Conservation (phyloP, 371 early-diverging fungal species). For the Apophysomyces trapeziformis region DNA sequence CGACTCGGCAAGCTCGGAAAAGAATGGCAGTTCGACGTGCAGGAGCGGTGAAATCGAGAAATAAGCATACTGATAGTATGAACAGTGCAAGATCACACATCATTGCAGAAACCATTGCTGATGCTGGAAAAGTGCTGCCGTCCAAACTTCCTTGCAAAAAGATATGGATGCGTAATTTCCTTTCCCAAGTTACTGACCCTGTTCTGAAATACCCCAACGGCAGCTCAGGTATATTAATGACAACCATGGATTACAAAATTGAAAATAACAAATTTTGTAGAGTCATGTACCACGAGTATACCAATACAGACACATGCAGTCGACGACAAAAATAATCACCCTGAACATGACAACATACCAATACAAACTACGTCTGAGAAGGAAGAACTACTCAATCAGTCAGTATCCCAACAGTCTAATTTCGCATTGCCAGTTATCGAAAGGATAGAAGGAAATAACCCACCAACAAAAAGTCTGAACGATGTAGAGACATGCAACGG, state of each 20-base stretch:
- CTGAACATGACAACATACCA: too few species aligned
- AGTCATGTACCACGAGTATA: not conserved
- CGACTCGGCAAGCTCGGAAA: not conserved
- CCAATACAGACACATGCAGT: too few species aligned
- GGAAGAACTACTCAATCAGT: too few species aligned
- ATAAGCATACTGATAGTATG: not conserved
- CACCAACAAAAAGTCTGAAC: too few species aligned
- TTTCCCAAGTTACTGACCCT: not conserved
- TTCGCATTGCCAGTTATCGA: too few species aligned
- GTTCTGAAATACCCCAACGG: not conserved
- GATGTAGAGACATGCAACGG: too few species aligned
- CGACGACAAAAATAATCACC: too few species aligned
- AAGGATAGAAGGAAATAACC: too few species aligned
- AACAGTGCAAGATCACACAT: not conserved
- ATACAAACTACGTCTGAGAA: too few species aligned
- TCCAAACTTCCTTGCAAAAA: conserved; percentile 26
- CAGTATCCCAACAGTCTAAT: too few species aligned
- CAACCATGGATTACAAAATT: not conserved
- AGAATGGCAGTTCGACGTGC: not conserved
- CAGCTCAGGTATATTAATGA: not conserved
- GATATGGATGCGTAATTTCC: conserved; percentile 23
- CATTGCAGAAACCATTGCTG: not conserved
- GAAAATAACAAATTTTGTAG: not conserved
- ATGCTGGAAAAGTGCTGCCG: not conserved
- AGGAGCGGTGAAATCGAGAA: not conserved